Conservation (phyloP, 345 rosid genomes). For the Syzygium aromaticum region DNA sequence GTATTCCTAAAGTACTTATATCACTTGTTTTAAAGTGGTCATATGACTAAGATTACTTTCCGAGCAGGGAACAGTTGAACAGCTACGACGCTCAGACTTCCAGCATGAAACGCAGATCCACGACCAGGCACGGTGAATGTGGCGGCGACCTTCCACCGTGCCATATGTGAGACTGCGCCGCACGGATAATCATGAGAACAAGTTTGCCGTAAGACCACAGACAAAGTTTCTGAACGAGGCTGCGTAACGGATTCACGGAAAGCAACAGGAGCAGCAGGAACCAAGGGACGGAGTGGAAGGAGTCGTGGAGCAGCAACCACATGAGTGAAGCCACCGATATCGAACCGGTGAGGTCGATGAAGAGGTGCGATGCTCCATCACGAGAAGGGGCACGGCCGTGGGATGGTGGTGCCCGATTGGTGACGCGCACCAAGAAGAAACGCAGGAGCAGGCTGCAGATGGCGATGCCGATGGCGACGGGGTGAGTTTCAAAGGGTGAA, state of each 20-base stretch:
- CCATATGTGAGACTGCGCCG: neutral
- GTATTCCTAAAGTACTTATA: too few relatives aligned
- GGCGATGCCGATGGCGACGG: neutral
- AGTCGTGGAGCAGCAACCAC: neutral
- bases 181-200: neutral
- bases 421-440: neutral
- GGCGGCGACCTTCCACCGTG: neutral
- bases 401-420: fast-evolving
- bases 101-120: neutral
- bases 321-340: neutral
- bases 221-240: neutral
- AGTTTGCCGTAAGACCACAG: neutral
- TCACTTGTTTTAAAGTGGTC: too few relatives aligned
- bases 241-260: neutral
- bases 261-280: neutral
- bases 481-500: neutral
- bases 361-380: neutral
- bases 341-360: neutral
- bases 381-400: neutral
- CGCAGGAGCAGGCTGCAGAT: neutral
- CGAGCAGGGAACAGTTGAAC: neutral
- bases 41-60: too few relatives aligned
- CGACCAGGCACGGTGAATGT: neutral
- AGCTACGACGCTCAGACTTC: neutral
- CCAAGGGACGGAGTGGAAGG: neutral